phyloP scores from a whole-genome alignment of 257 asterid species.

The Solanum tarijense region DNA sequence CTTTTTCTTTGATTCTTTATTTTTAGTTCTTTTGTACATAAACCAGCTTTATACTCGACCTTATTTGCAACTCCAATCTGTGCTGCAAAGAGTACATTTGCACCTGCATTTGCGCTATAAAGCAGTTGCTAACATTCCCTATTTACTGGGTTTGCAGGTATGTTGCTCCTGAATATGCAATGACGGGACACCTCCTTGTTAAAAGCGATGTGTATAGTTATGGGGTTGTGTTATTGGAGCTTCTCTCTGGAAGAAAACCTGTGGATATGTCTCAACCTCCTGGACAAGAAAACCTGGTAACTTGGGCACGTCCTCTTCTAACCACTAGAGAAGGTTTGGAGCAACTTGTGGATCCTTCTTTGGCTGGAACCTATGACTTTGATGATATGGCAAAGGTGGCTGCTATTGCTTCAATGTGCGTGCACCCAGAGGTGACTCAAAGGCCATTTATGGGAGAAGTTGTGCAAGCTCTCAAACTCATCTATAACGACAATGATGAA shows the following conservation, averaged over 20 bases:
- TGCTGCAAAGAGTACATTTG: neutral
- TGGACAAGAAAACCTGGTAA: constrained; percentile 93
- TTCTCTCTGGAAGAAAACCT: constrained; percentile 78
- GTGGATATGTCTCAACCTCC: constrained; percentile 93
- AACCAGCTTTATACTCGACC: neutral
- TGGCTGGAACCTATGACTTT: constrained; percentile 65
- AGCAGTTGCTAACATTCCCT: neutral
- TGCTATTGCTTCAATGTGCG: constrained; percentile 92
- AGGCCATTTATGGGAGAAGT: constrained; percentile 98
- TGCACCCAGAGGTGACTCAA: constrained; percentile 87
- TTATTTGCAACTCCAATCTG: neutral
- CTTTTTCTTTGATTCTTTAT: neutral
- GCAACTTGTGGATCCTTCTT: constrained; percentile 72
- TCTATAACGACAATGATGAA: constrained; percentile 68
- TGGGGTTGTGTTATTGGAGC: constrained; percentile 87
- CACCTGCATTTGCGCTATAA: neutral
- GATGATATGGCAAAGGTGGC: constrained; percentile 98
- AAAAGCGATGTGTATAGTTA: constrained; percentile 93
- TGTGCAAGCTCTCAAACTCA: constrained; percentile 92
- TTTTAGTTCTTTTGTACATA: neutral
- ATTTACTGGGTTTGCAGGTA: constrained; percentile 33
- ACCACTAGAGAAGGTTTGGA: constrained; percentile 79
- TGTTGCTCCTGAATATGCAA: constrained; percentile 96
- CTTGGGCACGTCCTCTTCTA: constrained; percentile 90
- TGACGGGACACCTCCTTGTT: constrained; percentile 93